Conservation (phyloP, 1,139 yeast genomes). For the Debaryomyces psychrophilus region DNA sequence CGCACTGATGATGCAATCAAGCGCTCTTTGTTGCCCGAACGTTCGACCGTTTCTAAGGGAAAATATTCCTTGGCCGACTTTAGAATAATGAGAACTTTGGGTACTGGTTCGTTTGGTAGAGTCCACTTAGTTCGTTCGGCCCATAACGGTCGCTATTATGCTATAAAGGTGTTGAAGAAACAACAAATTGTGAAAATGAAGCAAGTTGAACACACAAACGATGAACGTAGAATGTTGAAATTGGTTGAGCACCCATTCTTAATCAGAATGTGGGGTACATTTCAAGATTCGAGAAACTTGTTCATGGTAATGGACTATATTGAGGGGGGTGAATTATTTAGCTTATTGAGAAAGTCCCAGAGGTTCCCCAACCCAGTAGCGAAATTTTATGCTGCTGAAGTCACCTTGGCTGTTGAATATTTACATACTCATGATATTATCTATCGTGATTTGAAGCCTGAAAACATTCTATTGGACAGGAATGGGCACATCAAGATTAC, state of each 20-base stretch:
- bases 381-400: slow-evolving; percentile 66
- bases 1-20: slow-evolving; percentile 34
- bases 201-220: slow-evolving; percentile 67
- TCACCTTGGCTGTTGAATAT: slow-evolving; percentile 58
- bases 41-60: slow-evolving; percentile 52
- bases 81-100: slow-evolving; percentile 56
- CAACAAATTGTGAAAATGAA: slow-evolving; percentile 63
- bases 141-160: slow-evolving; percentile 62
- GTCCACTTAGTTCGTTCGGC: slow-evolving; percentile 61
- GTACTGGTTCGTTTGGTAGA: slow-evolving; percentile 66
- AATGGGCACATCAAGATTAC: slow-evolving; percentile 64
- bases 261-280: slow-evolving; percentile 68
- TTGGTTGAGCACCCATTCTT: slow-evolving; percentile 62
- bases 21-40: slow-evolving; percentile 35
- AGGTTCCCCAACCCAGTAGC: slow-evolving; percentile 66
- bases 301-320: slow-evolving; percentile 68
- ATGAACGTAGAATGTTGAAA: slow-evolving; percentile 59
- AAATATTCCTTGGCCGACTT: slow-evolving; percentile 58
- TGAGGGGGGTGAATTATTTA: slow-evolving; percentile 64
- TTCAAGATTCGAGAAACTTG: slow-evolving; percentile 57
- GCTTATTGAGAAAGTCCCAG: slow-evolving; percentile 59
- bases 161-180: slow-evolving; percentile 61
- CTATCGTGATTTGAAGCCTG: slow-evolving; percentile 64
- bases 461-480: slow-evolving; percentile 58
- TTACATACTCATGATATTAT: slow-evolving; percentile 60